phyloP scores from a whole-genome alignment of 164 flowering plant species.

The Amborella trichopoda region DNA sequence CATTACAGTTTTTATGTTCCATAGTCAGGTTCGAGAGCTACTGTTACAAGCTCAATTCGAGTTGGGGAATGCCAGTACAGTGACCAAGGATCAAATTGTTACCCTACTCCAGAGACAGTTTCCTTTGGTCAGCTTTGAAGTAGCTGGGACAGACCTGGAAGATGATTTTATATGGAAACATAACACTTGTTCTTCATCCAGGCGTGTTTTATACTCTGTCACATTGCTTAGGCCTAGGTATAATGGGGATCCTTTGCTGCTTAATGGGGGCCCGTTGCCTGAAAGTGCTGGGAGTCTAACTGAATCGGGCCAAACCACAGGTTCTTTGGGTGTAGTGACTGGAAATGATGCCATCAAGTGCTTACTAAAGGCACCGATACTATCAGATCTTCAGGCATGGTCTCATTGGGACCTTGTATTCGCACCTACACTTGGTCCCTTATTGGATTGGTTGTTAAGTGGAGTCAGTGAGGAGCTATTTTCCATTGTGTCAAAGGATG shows the following conservation, averaged over 20 bases:
- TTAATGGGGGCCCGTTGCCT: conserved; percentile 5
- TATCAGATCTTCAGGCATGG: conserved; percentile 66
- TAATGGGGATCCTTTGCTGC: conserved; percentile 8
- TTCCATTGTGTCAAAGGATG: conserved; percentile 64
- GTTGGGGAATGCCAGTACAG: conserved; percentile 22
- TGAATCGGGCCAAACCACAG: conserved; percentile 9
- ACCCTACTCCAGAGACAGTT: conserved; percentile 55
- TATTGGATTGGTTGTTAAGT: conserved; percentile 56
- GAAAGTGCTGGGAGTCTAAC: conserved; percentile 10
- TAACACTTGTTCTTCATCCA: conserved; percentile 18
- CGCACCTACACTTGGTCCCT: conserved; percentile 89
- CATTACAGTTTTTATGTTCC: conserved; percentile 44
- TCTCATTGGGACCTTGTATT: conserved; percentile 79
- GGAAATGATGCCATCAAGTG: conserved; percentile 57
- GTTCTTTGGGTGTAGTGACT: conserved; percentile 23
- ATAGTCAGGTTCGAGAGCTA: conserved; percentile 36
- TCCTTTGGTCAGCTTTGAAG: conserved; percentile 41
- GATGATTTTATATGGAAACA: conserved; percentile 24
- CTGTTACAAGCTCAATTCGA: conserved; percentile 52
- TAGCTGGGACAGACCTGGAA: conserved; percentile 22
- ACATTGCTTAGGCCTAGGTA: conserved; percentile 22
- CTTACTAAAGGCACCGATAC: conserved; percentile 66
- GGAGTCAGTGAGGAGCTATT: conserved; percentile 45
- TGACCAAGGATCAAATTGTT: conserved; percentile 35
- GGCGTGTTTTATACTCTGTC: conserved; percentile 53